Base-by-base conservation (phyloP, 768 basidiomycete genomes). In the Tylopilus cervinicoccineus region DNA sequence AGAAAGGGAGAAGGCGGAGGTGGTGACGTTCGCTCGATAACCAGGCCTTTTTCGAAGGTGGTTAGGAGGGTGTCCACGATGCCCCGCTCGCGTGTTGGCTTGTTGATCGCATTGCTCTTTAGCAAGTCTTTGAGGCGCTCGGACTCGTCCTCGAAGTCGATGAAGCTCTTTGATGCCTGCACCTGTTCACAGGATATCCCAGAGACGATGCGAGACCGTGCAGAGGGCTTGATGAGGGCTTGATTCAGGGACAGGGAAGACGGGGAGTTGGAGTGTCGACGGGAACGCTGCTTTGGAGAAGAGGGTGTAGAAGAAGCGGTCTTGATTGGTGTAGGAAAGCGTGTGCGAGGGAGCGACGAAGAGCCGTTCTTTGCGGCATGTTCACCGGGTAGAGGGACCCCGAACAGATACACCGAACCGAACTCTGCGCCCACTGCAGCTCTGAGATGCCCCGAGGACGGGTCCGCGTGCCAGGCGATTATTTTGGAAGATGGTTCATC, bases 111-210 rank as follows among this genome's bases (percentile, higher is more conserved):
- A 47, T 64, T 76, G 10, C 78, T 80, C 57, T 81, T 84, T 27
- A 92, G 64, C 60, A 92, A 72, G 29, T 81, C 84, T 60, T 86
- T 88, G 52, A 92, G 72, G 55, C 81, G 83, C 46, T 83, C 84
- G 2, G 83, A 74, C 59, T 92, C 89, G 37, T 89, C 86, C 3
- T 91, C 89, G 48, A 82, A 88, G 60, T 92, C 90, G 2, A 90
- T 83, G 58, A 78, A 83, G 55, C 81, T 88, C 67, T 79, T 88
- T 0, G 86, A 81, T 0, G 88, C 89, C 62, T 90, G 85, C 0
- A 79, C 86, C 50, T 78, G 77, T 51, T 88, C 84, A 9, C 71
- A 71, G 8, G 80, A 86, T 5, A 92, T 68, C 11, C 81, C 83
- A n/a, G 88, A 85, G 1, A 88, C 84, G 6, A 84, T 76, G 6